Base-by-base conservation (phyloP, 768 basidiomycete species). In the Pleurotus eryngii region DNA sequence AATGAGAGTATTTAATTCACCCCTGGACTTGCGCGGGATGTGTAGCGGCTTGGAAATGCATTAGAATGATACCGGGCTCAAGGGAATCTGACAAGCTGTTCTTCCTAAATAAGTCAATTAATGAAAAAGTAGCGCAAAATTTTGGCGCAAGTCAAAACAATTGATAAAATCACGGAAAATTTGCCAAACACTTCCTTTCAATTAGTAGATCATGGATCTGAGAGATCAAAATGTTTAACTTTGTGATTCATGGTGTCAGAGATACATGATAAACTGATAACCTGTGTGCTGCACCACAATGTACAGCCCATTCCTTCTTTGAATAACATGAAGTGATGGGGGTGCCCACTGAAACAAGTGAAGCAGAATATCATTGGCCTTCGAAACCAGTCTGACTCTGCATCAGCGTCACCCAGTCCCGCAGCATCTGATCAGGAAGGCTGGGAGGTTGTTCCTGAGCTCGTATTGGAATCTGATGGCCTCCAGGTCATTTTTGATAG, bases 31-130 rank as follows among this genome's bases (percentile, higher is more conserved):
- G 22, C 22, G 46, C 38, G 27, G 39, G 46, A 59, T 27, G 14
- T 3, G 20, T 27, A 37, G 46, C 40, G 40, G 48, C 58, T n/a
- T 22, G 20, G 18, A 22, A 38, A 59, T 46, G 24, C 24, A 43
- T 49, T 57, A 22, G 26, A 27, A 40, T 43, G 49, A 24, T 46
- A 22, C 35, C 18, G 59, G 30, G 15, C 49, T n/a, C 37, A 55
- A 12, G 30, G 26, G 40, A 47, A 58, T 53, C 60, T 24, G 53
- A 63, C 46, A 54, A 64, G 62, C 63, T 56, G 45, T 56, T 63
- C 59, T 30, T 54, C n/a, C n/a, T n/a, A n/a, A n/a, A n/a, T n/a
- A n/a, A n/a, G n/a, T n/a, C n/a, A n/a, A n/a, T n/a, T n/a, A n/a
- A n/a, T n/a, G n/a, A n/a, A n/a, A n/a, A n/a, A n/a, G n/a, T n/a